Evolutionary conservation across 2,329 filamentous ascomycete species (phyloP).

Genomic region (Phyllosticta citribraziliensis): DNA sequence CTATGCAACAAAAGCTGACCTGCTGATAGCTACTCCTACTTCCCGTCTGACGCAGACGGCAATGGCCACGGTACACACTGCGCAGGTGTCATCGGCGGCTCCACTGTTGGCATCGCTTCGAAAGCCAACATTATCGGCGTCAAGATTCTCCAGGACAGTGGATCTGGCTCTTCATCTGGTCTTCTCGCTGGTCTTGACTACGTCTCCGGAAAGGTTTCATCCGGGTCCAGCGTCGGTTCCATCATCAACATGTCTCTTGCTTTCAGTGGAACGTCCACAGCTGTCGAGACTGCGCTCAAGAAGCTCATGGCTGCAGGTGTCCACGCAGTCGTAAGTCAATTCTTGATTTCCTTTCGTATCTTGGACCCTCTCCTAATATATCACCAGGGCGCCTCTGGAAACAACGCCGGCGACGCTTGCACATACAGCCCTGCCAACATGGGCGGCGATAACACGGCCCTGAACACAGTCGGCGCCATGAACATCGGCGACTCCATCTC

Average conservation of each 20-base stretch:
- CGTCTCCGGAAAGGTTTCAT: conserved; percentile 34
- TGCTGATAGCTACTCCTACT: not conserved
- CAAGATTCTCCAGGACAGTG: conserved; percentile 23
- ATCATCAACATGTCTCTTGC: conserved; percentile 39
- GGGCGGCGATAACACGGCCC: conserved; percentile 1
- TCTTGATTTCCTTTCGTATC: not conserved
- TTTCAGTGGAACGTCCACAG: conserved; percentile 21
- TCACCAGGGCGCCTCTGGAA: conserved; percentile 23
- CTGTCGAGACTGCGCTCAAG: conserved; percentile 27
- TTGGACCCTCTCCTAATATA: not conserved
- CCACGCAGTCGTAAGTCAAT: conserved; percentile 19
- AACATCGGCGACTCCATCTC: conserved; percentile 18
- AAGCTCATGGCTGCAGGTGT: conserved; percentile 30
- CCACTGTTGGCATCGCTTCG: conserved; percentile 26
- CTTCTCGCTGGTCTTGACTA: conserved; percentile 40
- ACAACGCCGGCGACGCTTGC: conserved; percentile 20
- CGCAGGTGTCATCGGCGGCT: conserved; percentile 25
- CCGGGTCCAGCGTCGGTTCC: conserved; percentile 33
- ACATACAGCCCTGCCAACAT: conserved; percentile 21
- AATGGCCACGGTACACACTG: conserved; percentile 14
- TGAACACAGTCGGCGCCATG: conserved; percentile 27
- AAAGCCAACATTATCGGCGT: conserved; percentile 26
- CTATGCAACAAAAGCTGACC: no score
- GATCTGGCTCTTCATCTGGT: not conserved
- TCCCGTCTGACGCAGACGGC: not conserved